Evolutionary conservation across 768 basidiomycete genomes (phyloP), one percentile per base, ranked within the genome.

Genomic region (Cystobasidium tubakii): DNA sequence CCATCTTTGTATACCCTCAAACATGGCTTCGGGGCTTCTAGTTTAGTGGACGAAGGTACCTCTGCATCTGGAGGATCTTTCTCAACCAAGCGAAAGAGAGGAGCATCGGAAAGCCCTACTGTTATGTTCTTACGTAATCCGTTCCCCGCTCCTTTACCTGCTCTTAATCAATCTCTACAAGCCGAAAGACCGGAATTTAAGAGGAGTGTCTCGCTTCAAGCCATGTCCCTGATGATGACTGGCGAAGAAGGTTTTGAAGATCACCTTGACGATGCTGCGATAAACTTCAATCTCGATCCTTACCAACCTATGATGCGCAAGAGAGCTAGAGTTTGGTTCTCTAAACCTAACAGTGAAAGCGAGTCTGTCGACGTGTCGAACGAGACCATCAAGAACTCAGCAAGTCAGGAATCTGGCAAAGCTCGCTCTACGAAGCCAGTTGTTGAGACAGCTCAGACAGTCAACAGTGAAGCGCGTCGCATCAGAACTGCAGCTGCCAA

Each of bases 111-210:
- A 44, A 55, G 50, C 33, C 69, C 69, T 53, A 71, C 69, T 36
- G 69, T 71, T 19, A 53, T 36, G 34, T 71, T 71, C 34, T 54
- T 71, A 15, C 33, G 44, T 23, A 71, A 71, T 27, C 69, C 69
- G 34, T 71, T 71, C 25, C 69, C 69, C 19, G 25, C 69, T n/a
- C 69, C 69, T 36, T 3, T 71, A 3, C 6, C 69, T 2, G 3
- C 66, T 27, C 57, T 4, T n/a, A n/a, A n/a, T 62, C 36, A 31
- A n/a, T 12, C 57, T 39, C 17, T 21, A 7, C 31, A 33, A n/a
- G 57, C 57, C 36, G 57, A 50, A 50, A 50, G 12, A 50, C 46
- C 39, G 39, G 46, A 50, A 15, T 21, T 50, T 9, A 9, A 15
- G 21, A 50, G 46, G 4, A 50, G 46, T 21, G n/a, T n/a, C 21